Percentiles rank a stretch among this genome's conserved stretches.
These are phyloP conservation scores for Pythium rhizo-oryzae DNA, from an alignment of 352 stramenopile species.

Conservation along the genomic window DNA sequence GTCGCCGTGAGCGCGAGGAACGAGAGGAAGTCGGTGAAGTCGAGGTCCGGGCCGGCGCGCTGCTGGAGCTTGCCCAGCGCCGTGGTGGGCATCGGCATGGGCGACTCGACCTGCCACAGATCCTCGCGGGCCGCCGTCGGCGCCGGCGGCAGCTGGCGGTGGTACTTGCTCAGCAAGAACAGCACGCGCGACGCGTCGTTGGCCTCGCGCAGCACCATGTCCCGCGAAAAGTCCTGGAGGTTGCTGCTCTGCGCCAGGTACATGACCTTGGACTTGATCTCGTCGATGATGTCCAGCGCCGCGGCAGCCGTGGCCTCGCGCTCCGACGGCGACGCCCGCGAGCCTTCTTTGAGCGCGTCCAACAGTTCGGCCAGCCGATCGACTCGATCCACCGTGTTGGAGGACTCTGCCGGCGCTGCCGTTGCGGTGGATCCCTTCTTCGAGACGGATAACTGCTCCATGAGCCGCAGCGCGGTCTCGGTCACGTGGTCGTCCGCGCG, in stretches of 20 bases:
- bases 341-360: constrained; percentile 2
- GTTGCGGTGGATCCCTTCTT: neutral
- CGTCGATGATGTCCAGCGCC: constrained; percentile 5
- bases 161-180: constrained; percentile 11
- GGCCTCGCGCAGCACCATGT: neutral
- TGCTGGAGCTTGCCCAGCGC: neutral
- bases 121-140: neutral
- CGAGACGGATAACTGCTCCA: neutral
- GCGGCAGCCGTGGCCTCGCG: neutral
- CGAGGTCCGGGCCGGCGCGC: neutral
- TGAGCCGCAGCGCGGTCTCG: neutral
- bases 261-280: neutral
- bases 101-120: neutral
- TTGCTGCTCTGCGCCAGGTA: constrained; percentile 2
- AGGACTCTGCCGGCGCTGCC: neutral
- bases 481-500: neutral
- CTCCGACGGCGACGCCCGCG: neutral
- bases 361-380: neutral
- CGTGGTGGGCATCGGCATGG: neutral
- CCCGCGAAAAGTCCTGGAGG: constrained; percentile 4
- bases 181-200: neutral
- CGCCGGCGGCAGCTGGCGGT: constrained; percentile 2
- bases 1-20: neutral
- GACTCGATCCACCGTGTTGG: neutral
- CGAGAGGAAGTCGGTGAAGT: constrained; percentile 4